Base-by-base conservation (phyloP, 108 stramenopile species). In the Cyclostephanos invisitatus region DNA sequence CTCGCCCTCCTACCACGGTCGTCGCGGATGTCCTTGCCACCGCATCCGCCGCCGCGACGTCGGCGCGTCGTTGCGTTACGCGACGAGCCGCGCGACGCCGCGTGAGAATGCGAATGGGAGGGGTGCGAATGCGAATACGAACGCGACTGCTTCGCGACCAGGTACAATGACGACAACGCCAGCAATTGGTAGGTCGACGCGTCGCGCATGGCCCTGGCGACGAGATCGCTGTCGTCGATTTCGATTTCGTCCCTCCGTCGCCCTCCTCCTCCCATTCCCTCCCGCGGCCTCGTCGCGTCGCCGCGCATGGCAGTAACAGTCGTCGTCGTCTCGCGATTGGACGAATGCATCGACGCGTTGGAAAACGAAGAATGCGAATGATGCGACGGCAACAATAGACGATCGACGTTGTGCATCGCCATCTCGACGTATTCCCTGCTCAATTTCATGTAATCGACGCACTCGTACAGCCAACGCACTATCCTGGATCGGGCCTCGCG, bases 391-490 rank as follows among this genome's bases (percentile, higher is more conserved):
- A 5, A 53, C 51, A 7, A 28, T 27, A 86, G 86, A 17, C 87
- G 87, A 84, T 90, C 89, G 28, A 86, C 71, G 64, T 84, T 86
- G 22, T 74, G 66, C 72, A 90, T 70, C 27, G 89, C 84, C 54
- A 86, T 59, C 3, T 74, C 76, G 57, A 86, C 85, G 15, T 84
- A 86, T 57, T 87, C 85, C 15, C 81, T 77, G 8, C 65, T 62
- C 48, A 87, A 83, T 7, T 75, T 56, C 63, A 83, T 83, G 69
- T 75, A 86, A 64, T 85, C 84, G 32, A 83, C 82, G 21, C 87
- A 83, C 18, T 86, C 70, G 53, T 76, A 78, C 25, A 84, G 82
- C 89, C 89, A 90, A 55, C 78, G 78, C 36, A 80, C 84, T 73
- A 90, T 85, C 24, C 80, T 80, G 63, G 89, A 84, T 18, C 92